phyloP scores from a whole-genome alignment of 2,329 filamentous ascomycete genomes.

The Sordariomycetes sp. region DNA sequence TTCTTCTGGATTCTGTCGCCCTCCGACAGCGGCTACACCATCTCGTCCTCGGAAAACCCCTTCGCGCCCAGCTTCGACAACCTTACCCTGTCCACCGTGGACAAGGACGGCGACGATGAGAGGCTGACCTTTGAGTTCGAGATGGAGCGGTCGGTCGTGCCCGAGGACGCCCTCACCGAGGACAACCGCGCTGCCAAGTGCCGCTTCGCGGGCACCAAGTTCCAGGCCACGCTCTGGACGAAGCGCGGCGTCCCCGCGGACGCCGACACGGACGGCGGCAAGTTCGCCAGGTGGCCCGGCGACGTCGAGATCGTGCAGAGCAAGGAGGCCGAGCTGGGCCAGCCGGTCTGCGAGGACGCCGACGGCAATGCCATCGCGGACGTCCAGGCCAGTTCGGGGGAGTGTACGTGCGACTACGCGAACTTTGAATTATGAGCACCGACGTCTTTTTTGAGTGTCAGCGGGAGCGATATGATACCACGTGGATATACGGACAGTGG shows the following conservation, averaged over 20 bases:
- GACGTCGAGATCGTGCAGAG: constrained; percentile 46
- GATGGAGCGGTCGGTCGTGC: constrained; percentile 42
- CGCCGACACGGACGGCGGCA: constrained; percentile 3
- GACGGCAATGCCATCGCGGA: constrained; percentile 24
- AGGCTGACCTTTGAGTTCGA: constrained; percentile 48
- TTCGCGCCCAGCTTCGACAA: constrained; percentile 48
- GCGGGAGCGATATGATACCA: not conserved
- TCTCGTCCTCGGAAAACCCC: constrained; percentile 37
- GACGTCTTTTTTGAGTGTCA: not conserved
- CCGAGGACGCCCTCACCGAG: constrained; percentile 30
- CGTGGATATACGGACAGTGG: too few species aligned
- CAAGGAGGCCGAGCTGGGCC: constrained; percentile 25
- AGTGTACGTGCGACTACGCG: constrained; percentile 28
- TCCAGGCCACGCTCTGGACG: constrained; percentile 54
- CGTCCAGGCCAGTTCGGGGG: constrained; percentile 22
- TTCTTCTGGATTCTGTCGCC: constrained; percentile 54
- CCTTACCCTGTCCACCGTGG: constrained; percentile 36
- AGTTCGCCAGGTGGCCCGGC: constrained; percentile 44
- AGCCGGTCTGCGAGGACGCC: constrained; percentile 43
- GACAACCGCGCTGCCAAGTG: constrained; percentile 41
- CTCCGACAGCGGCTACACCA: constrained; percentile 16
- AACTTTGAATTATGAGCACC: constrained; percentile 16
- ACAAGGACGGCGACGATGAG: constrained; percentile 37
- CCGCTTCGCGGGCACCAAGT: constrained; percentile 45
- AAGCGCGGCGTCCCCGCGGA: constrained; percentile 14